Conservation (phyloP, 305 asterid genomes). For the Fraxinus latifolia region DNA sequence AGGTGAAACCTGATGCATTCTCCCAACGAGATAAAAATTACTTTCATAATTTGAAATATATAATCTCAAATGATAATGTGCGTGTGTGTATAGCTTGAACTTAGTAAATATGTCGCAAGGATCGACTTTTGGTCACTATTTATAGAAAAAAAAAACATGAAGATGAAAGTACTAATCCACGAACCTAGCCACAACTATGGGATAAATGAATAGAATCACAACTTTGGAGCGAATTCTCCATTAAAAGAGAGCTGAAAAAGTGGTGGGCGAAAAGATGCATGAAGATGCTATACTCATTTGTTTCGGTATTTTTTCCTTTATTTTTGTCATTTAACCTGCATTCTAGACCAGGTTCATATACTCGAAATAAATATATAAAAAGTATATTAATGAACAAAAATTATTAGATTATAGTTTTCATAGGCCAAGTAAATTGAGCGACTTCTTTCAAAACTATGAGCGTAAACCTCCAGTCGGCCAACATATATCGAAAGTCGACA, state of each 20-base stretch:
- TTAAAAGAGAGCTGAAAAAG: neutral
- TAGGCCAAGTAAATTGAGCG: no score
- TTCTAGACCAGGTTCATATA: neutral
- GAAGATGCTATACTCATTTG: neutral
- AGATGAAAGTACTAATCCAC: neutral
- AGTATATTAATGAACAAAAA: no score
- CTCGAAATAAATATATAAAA: no score
- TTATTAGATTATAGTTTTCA: no score
- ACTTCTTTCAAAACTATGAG: no score
- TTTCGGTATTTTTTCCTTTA: neutral
- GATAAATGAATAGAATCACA: neutral
- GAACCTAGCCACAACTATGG: neutral
- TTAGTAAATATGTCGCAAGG: neutral
- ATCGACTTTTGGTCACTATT: neutral
- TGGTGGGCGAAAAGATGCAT: neutral
- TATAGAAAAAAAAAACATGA: neutral
- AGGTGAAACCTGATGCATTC: neutral
- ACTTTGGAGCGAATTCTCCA: neutral
- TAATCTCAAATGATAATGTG: no score
- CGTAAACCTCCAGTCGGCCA: neutral
- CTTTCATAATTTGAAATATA: neutral
- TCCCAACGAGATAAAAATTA: no score
- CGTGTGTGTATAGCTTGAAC: neutral
- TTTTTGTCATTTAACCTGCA: neutral
- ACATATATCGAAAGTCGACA: no score